A percentile compares a stretch with the other conserved stretches of the same genome.
These are phyloP conservation scores for Pichia sp. DNA, from an alignment of 1,139 yeast genomes.

Conservation along the genomic window DNA sequence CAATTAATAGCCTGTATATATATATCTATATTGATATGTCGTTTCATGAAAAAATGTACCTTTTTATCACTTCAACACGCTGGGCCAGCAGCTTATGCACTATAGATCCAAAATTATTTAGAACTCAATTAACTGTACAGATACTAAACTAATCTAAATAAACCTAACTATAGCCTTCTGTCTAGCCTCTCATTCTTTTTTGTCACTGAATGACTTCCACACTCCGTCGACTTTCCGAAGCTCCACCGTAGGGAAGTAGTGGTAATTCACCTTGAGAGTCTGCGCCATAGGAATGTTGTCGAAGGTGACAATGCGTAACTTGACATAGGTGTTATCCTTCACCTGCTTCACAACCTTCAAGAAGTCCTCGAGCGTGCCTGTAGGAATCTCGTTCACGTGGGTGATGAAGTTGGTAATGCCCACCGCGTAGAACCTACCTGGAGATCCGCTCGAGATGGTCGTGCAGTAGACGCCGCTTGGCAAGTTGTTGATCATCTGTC, in stretches of 20 bases:
- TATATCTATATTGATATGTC: background rate
- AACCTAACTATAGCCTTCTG: background rate
- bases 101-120: background rate
- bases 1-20: background rate
- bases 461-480: slow-evolving; percentile 85
- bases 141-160: too few relatives aligned
- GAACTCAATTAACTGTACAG: background rate
- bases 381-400: slow-evolving; percentile 75
- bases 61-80: background rate
- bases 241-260: slow-evolving; percentile 83
- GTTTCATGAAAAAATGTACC: background rate
- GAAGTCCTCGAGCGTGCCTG: slow-evolving; percentile 65
- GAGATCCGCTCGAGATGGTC: slow-evolving; percentile 70
- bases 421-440: slow-evolving; percentile 80
- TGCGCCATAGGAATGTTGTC: slow-evolving; percentile 84
- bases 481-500: slow-evolving; percentile 68
- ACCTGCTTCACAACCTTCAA: slow-evolving; percentile 51
- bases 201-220: slow-evolving; percentile 15
- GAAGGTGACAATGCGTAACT: slow-evolving; percentile 74
- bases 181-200: background rate
- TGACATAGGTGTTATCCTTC: slow-evolving; percentile 76
- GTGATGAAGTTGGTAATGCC: slow-evolving; percentile 80
- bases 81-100: too few relatives aligned
- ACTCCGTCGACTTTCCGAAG: slow-evolving; percentile 14
- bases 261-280: slow-evolving; percentile 82